phyloP scores from a whole-genome alignment of 2,329 filamentous ascomycete species.

The Curvularia sp. region DNA sequence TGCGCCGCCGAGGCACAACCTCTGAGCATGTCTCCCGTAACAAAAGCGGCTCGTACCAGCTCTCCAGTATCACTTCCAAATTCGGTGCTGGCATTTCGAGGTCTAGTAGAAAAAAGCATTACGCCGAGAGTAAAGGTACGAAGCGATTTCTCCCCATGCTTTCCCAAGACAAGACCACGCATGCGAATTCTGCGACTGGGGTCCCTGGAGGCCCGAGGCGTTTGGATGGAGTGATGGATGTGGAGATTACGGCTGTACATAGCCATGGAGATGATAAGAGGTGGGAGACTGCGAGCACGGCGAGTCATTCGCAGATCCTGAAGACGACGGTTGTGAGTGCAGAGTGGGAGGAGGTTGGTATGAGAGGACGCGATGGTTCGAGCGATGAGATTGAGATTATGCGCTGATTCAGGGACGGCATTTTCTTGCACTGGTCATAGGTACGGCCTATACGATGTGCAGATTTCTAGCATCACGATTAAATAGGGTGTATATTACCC shows the following conservation, averaged over 20 bases:
- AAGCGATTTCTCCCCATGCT: constrained; percentile 42
- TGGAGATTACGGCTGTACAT: constrained; percentile 39
- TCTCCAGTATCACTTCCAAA: constrained; percentile 30
- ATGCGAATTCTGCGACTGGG: constrained; percentile 45
- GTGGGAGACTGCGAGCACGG: constrained; percentile 46
- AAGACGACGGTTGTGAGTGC: constrained; percentile 48
- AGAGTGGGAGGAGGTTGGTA: constrained; percentile 43
- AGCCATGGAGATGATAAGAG: constrained; percentile 26
- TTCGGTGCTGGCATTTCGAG: constrained; percentile 3
- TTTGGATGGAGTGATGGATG: constrained; percentile 40
- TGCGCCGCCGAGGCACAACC: constrained; percentile 41
- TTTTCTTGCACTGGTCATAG: background rate
- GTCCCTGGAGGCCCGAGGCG: constrained; percentile 42
- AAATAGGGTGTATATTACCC: background rate
- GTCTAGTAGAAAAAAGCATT: constrained; percentile 24
- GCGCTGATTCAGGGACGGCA: background rate
- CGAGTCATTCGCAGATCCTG: constrained; percentile 44
- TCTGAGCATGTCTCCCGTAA: constrained; percentile 39
- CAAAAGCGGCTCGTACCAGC: constrained; percentile 41
- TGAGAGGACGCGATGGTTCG: constrained; percentile 24
- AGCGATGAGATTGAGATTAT: constrained; percentile 35
- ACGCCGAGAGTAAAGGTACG: constrained; percentile 27
- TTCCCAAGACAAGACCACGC: constrained; percentile 36
- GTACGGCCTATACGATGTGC: background rate
- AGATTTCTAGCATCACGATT: background rate